Evolutionary conservation across 2,329 filamentous ascomycete species (phyloP), one percentile per base, ranked within the genome.

Genomic region (Trichoderma afroharzianum): DNA sequence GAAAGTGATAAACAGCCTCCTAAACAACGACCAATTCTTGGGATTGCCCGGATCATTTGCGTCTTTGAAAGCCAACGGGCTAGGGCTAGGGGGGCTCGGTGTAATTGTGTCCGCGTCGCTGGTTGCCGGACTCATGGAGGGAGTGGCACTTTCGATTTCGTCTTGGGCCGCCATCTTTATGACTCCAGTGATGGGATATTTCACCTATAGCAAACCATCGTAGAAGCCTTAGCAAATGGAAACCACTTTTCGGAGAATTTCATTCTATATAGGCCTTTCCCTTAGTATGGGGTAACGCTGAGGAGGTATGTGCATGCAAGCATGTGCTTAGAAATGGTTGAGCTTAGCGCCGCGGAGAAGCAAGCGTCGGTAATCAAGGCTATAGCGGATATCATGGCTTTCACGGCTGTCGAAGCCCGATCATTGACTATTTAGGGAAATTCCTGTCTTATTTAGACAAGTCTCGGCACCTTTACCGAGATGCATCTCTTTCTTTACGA

Each of bases 21-120:
- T 63, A 4, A 59, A 8, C 5, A 70, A 39, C 1, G 68, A 70
- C 59, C 59, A 70, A 26, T 64, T 70, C 30, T 70, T 70, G 47
- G 61, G 68, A 6, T 70, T 70, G 5, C 18, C 68, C 1, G 53
- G 47, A 64, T 66, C 68, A 7, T 32, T 47, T 12, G 58, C 39
- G 14, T 59, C 61, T 14, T 59, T 53, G 21, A 63, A 71, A 2
- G 26, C 33, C 11, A 50, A 11, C 4, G 33, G 68, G 4, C 1
- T 24, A 11, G 15, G 24, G 18, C 24, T 62, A 3, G 28, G 8
- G 8, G 30, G 11, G 1, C 57, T 43, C 8, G 47, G 21, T 6
- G 47, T 21, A 6, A 53, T 50, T 12, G 68, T 58, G 24, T 64
- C 68, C 32, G 57, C 61, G n/a, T 70, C 47, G 24, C 61, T 70